Evolutionary conservation across 345 rosid genomes (phyloP).

Genomic region (Lepidium didymum): DNA sequence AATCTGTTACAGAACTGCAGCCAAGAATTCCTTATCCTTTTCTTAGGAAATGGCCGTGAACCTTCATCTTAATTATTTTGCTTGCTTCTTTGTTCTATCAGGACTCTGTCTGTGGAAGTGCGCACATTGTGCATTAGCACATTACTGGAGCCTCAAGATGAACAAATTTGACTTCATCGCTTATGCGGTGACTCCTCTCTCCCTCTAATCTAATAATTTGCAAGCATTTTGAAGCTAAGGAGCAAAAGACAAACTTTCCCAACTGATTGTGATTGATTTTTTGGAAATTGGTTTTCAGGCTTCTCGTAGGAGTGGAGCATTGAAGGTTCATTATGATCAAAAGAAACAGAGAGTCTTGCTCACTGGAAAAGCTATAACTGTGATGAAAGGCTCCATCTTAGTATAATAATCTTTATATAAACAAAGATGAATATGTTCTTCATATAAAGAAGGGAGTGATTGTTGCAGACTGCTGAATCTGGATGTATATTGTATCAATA

Average conservation of each 20-base stretch:
- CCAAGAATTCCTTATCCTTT: too few relatives aligned
- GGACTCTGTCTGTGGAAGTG: too few relatives aligned
- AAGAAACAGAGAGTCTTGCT: slow-evolving; percentile 43
- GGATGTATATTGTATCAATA: too few relatives aligned
- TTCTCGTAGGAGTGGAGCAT: slow-evolving; percentile 47
- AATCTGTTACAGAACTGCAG: too few relatives aligned
- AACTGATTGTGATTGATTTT: background rate
- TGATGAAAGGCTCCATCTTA: slow-evolving; percentile 50
- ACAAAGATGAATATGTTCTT: background rate
- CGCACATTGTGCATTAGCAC: too few relatives aligned
- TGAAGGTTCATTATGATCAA: slow-evolving; percentile 42
- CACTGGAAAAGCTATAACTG: slow-evolving; percentile 48
- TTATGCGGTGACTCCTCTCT: too few relatives aligned
- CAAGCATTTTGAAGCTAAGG: background rate
- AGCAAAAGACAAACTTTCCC: background rate
- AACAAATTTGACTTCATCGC: too few relatives aligned
- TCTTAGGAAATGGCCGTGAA: too few relatives aligned
- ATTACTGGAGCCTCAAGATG: too few relatives aligned
- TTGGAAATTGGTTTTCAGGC: slow-evolving; percentile 29
- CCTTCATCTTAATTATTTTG: too few relatives aligned
- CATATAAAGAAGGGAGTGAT: background rate
- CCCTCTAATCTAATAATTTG: background rate
- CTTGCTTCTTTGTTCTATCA: too few relatives aligned
- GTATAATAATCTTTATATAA: slow-evolving; percentile 23
- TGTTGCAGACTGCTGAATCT: background rate